Evolutionary conservation across 192 early-diverging fungal genomes (phyloP), one percentile per base, ranked within the genome.

Genomic region (Diversispora epigaea): DNA sequence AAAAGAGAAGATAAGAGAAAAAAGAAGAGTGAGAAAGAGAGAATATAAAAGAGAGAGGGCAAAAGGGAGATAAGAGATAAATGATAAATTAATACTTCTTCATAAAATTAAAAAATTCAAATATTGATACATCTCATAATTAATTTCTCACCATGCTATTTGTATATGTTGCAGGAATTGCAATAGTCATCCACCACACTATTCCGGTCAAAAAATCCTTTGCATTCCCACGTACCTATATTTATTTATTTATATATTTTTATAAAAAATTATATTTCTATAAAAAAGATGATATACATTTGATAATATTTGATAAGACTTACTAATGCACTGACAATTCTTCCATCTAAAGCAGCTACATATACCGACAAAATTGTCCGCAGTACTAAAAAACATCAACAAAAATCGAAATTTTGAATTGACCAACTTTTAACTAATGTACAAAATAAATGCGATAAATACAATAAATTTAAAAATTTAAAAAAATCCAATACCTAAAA

Each of bases 141-240:
- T 32, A 32, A 32, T 32, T 32, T 32, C 25, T 32, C 25, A 93
- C 89, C 89, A 97, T 91, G 79, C 89, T 91, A 83, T 98, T 98
- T 68, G 96, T 97, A 82, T 96, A 94, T 56, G 96, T 98, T 11
- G 95, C 96, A 6, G 96, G 96, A 40, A 99, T 86, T 14, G 95
- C 95, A 63, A 98, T 89, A 19, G 83, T 86, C 93, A 96, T 95
- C 95, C 95, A 97, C 84, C 89, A 93, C 49, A 90, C 83, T 58
- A 99, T 90, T 11, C 95, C 91, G 54, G 83, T 78, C 64, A 97
- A 77, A 78, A 98, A 98, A 78, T 93, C 91, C 73, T 84, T 88
- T 45, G 90, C 89, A 61, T 93, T 84, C 10, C 91, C 92, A 25
- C 90, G 84, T 32, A 93, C 79, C 82, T 83, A 74, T 58, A 41